Evolutionary conservation across 805 yeast species (phyloP), one percentile per base, ranked within the genome.

Genomic region (Candida manassasensis): DNA sequence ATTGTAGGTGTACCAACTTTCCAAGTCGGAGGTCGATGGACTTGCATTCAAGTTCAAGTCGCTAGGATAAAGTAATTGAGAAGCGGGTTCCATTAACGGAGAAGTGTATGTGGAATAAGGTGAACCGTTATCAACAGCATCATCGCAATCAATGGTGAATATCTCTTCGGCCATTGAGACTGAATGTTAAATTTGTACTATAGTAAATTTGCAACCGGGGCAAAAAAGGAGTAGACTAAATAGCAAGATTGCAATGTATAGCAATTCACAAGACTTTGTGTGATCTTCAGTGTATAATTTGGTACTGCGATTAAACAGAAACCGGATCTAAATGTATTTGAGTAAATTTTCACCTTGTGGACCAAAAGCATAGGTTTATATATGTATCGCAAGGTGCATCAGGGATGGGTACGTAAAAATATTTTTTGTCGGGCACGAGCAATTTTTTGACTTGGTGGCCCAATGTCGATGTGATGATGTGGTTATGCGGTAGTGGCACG

Each of bases 391-490:
- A 6, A 24, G 12, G 27, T 11, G 9, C 9, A 19, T 11, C 14
- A n/a, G 14, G 9, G 12, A 24, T 24, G 12, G 27, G 9, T 24
- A 24, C 12, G 27, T 14, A 24, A 11, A 24, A 24, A 8, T 24
- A 24, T 24, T 24, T 24, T 24, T 24, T 24, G 27, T 24, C 12
- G 27, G 13, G 14, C 27, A 24, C 27, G 27, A 24, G 27, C 27
- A 24, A 24, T 8, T 8, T 11, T 24, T n/a, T n/a, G n/a, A n/a
- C n/a, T n/a, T n/a, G n/a, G n/a, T n/a, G n/a, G n/a, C n/a, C 27
- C 12, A 5, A 14, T 24, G 27, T 24, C 14, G 27, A 24, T 24
- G n/a, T n/a, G n/a, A n/a, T 7, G 27, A 21, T n/a, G 27, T 24
- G 27, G 27, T 24, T 24, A 7, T 10, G 22, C 10, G 7, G 7